These are phyloP conservation scores for Colletotrichum tamarilloi DNA, from an alignment of 2,329 filamentous ascomycete species.

Conservation along the genomic window DNA sequence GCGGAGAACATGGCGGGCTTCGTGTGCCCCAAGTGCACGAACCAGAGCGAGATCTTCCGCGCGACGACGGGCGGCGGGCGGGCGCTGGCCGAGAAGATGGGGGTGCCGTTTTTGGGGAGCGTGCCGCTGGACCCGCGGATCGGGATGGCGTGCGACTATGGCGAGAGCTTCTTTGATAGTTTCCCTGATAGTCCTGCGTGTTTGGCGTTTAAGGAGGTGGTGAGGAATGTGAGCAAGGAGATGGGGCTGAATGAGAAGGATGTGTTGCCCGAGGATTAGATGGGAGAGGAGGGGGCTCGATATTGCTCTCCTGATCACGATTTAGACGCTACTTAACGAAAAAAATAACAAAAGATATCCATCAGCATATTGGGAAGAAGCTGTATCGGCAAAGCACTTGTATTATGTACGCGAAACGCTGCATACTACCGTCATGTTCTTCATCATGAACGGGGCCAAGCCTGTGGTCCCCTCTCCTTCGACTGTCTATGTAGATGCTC, in stretches of 20 bases:
- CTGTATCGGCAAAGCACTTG: not conserved
- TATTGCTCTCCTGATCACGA: not conserved
- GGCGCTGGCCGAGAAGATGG: conserved; percentile 85
- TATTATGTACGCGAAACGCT: conserved; percentile 29
- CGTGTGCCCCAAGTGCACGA: conserved; percentile 91
- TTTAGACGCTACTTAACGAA: not conserved
- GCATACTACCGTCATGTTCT: conserved; percentile 1
- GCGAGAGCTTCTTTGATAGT: conserved; percentile 95
- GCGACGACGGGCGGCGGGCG: conserved; percentile 90
- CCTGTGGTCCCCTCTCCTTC: not conserved
- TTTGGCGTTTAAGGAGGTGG: conserved; percentile 82
- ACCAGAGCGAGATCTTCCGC: conserved; percentile 86
- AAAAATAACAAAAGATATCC: conserved; percentile 16
- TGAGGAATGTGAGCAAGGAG: conserved; percentile 75
- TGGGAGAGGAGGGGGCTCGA: not conserved
- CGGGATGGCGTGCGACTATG: conserved; percentile 95
- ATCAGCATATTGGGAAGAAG: not conserved
- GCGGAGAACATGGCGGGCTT: conserved; percentile 99
- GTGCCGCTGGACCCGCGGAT: conserved; percentile 95
- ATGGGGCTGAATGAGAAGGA: conserved; percentile 71
- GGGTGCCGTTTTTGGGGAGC: conserved; percentile 86
- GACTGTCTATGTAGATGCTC: conserved; percentile 3
- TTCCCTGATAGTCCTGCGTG: conserved; percentile 95
- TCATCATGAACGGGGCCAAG: not conserved
- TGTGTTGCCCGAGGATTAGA: conserved; percentile 56